Evolutionary conservation across 306 rosid genomes (phyloP), one percentile per base, ranked within the genome.

Genomic region (Fragaria nilgerrensis): DNA sequence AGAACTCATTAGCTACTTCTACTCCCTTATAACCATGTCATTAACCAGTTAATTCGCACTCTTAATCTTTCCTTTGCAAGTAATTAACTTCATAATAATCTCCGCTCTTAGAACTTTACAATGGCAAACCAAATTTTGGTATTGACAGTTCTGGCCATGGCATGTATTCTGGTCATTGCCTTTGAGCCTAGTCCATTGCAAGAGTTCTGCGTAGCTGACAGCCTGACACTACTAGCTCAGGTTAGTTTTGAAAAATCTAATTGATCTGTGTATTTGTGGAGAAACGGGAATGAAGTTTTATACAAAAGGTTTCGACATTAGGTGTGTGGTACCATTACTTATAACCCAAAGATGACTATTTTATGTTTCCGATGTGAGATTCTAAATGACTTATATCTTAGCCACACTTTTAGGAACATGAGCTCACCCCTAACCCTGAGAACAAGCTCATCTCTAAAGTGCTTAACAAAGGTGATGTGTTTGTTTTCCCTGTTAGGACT

Each of bases 101-200:
- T 29, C 32, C 32, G 0, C 32, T 29, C 32, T 29, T 29, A 29
- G 32, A 29, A 50, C 4, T 11, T 13, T n/a, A 27, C 36, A 10
- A 72, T 72, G 50, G 67, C 52, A 73, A 55, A 53, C 67, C 67
- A 73, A 27, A 14, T 36, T 1, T 37, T 73, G 36, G 50, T 37
- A 37, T 3, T 55, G 50, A 1, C 22, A n/a, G 4, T 73, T 50
- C 50, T 73, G 14, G 50, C 66, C 49, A 73, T 73, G 34, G 8
- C 50, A 55, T 73, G 48, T 23, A 32, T 41, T 56, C 17, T 39
- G 77, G 68, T 37, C 39, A 41, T 56, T 73, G 68, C 67, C 41
- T 73, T 73, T 56, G 85, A 82, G 73, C 79, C 79, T 14, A 74
- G 79, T 77, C 85, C 85, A 16, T 55, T 82, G 41, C 85, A 82